Percentiles rank a stretch among this genome's conserved stretches.
Evolutionary conservation across 805 yeast genomes (phyloP).

Genomic region (Saccharomycopsis oosterbeekiorum): DNA sequence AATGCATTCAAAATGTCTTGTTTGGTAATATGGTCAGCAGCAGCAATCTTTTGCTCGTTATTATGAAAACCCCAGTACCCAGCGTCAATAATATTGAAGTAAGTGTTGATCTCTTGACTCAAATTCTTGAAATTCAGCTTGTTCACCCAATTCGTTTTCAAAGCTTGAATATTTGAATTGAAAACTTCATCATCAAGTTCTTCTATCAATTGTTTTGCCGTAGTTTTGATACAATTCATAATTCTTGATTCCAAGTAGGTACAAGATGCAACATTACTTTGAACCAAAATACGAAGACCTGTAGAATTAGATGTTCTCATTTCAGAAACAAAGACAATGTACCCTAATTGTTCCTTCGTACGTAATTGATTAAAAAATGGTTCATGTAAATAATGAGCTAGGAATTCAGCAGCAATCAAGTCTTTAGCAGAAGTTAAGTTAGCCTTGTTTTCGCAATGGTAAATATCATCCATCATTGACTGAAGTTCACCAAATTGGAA

Average conservation of each 20-base stretch:
- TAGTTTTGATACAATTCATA: constrained; percentile 44
- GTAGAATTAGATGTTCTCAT: constrained; percentile 23
- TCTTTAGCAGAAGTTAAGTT: constrained; percentile 19
- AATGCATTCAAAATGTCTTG: constrained; percentile 50
- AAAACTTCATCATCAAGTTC: constrained; percentile 56
- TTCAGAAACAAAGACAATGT: constrained; percentile 77
- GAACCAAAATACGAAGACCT: constrained; percentile 68
- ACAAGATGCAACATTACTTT: constrained; percentile 64
- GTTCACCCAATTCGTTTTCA: constrained; percentile 43
- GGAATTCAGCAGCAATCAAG: constrained; percentile 45
- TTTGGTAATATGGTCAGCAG: constrained; percentile 35
- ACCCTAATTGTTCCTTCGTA: constrained; percentile 92
- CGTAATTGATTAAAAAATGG: constrained; percentile 86
- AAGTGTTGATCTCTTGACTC: constrained; percentile 60
- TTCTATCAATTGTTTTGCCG: constrained; percentile 36
- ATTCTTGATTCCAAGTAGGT: constrained; percentile 70
- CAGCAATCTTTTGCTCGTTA: constrained; percentile 45
- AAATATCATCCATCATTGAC: neutral
- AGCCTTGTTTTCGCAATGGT: neutral
- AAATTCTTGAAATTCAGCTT: constrained; percentile 67
- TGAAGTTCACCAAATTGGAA: constrained; percentile 48
- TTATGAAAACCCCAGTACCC: constrained; percentile 74
- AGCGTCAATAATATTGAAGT: constrained; percentile 55
- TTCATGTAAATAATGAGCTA: constrained; percentile 68
- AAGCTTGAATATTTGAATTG: constrained; percentile 56